Conservation (phyloP, 139 green algal species). For the Coelastrella sp. region DNA sequence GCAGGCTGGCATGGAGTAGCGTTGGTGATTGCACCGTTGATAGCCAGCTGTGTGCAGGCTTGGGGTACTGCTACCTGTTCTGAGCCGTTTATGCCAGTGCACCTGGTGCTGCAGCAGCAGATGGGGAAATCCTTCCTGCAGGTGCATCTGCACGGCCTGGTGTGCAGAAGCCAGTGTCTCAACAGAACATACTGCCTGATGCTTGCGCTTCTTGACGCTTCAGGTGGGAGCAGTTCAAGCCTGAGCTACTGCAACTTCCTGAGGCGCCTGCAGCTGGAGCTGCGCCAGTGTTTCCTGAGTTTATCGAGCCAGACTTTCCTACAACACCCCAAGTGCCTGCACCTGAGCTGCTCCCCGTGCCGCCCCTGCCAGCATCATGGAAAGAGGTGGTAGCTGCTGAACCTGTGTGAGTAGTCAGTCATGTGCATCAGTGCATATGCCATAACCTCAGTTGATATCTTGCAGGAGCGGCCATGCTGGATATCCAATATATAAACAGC, state of each 20-base stretch:
- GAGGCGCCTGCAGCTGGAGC: conserved; percentile 46
- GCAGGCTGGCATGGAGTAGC: too few relatives aligned
- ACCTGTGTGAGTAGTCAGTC: conserved; percentile 1
- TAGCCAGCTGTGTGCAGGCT: too few relatives aligned
- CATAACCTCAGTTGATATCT: too few relatives aligned
- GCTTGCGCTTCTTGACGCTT: not conserved
- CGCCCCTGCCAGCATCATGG: conserved; percentile 12
- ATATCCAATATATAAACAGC: not conserved
- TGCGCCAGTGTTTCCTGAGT: conserved; percentile 59
- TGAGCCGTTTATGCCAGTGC: too few relatives aligned
- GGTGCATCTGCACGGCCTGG: too few relatives aligned
- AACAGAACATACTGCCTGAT: not conserved
- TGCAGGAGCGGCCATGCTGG: not conserved
- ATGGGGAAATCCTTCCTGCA: too few relatives aligned
- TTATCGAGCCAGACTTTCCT: conserved; percentile 56
- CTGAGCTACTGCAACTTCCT: conserved; percentile 43
- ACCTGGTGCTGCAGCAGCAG: too few relatives aligned
- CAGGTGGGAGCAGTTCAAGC: conserved; percentile 75
- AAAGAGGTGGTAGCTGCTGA: conserved; percentile 37
- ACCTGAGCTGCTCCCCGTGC: conserved; percentile 57
- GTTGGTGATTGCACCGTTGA: too few relatives aligned
- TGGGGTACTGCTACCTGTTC: too few relatives aligned
- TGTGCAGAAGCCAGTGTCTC: not conserved
- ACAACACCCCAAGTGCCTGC: conserved; percentile 21
- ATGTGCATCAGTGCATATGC: not conserved